Evolutionary conservation across 176 grass and related monocot species (phyloP), one percentile per base, ranked within the genome.

Genomic region (Phragmites australis): DNA sequence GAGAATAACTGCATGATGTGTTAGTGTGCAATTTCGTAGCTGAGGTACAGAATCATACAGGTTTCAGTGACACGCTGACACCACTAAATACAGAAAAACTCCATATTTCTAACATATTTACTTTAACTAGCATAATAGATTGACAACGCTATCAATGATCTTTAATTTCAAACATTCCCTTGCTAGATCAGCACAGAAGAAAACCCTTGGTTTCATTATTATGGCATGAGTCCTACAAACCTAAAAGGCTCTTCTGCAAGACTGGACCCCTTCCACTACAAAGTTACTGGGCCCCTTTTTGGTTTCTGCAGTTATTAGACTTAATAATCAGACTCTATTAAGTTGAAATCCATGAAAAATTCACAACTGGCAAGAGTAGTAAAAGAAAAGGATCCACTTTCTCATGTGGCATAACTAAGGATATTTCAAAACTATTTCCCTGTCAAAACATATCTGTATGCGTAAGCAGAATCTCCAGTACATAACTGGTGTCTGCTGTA

Each of bases 311-410:
- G 13, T 19, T 50, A 67, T n/a, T n/a, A 32, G 49, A 61, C 2
- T 19, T 48, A 32, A 32, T 48, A 2, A 67, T 19, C 31, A 72
- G 12, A 64, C 23, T 37, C 37, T 44, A 8, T 19, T 72, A 31
- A 76, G 47, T 56, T 73, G n/a, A 83, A 48, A 72, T 79, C 0
- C 45, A 70, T 82, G 45, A 61, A 1, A 72, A 83, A 40, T 8
- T 49, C n/a, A 59, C 40, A 72, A 46, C 4, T 55, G 3, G 19
- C 11, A 30, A 56, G 31, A 76, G 7, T 53, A 70, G 4, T 22
- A 70, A 22, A 34, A 86, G 43, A 60, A 74, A 81, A 46, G 26
- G 11, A 48, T 44, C 62, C 13, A 55, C 1, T 69, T 30, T 77
- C 9, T 66, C 10, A 72, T 2, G 41, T 15, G 1, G 7, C 11